Conservation (phyloP, 306 rosid species). For the Nissolia schottii region DNA sequence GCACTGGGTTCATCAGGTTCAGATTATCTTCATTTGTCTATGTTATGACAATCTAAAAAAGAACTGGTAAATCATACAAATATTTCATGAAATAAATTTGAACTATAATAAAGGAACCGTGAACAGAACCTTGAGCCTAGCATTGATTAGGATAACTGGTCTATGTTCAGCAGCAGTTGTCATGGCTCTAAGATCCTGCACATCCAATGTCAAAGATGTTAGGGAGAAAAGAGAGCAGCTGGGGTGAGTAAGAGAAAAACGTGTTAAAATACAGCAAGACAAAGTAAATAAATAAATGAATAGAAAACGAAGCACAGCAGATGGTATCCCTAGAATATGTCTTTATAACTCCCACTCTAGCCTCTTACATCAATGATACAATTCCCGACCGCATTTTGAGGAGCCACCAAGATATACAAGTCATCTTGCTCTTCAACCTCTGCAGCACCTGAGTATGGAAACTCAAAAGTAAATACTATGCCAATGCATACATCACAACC, state of each 20-base stretch:
- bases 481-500: conserved; percentile 4
- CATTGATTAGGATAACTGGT: conserved; percentile 79
- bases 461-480: conserved; percentile 12
- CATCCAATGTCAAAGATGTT: conserved; percentile 28
- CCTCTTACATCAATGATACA: conserved; percentile 85
- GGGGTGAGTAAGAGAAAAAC: background rate
- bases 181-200: conserved; percentile 88
- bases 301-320: background rate
- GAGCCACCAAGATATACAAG: conserved; percentile 87
- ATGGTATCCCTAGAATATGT: conserved; percentile 16
- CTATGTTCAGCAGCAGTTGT: conserved; percentile 82
- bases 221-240: background rate
- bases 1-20: background rate
- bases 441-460: conserved; percentile 65
- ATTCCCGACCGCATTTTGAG: conserved; percentile 98
- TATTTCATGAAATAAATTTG: conserved; percentile 17
- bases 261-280: background rate
- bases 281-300: background rate
- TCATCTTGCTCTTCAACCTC: conserved; percentile 90
- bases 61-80: background rate
- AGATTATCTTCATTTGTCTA: background rate
- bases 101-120: conserved; percentile 16
- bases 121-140: conserved; percentile 75
- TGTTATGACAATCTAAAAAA: background rate
- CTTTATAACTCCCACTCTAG: conserved; percentile 10